phyloP scores from a whole-genome alignment of 768 basidiomycete species.

The Boletus insuetus region DNA sequence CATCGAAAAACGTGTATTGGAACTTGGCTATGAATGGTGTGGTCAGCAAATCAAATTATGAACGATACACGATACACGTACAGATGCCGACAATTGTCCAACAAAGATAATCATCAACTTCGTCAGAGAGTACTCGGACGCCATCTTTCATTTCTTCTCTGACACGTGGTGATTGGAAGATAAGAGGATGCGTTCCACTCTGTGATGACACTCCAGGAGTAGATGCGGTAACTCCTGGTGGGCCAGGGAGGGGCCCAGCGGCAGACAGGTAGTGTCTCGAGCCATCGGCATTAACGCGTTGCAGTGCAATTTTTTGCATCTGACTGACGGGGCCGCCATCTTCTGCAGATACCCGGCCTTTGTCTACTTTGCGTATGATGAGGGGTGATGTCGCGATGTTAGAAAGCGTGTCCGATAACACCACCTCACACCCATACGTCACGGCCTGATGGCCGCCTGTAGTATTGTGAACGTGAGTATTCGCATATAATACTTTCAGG shows the following conservation, averaged over 20 bases:
- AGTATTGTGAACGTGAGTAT: conserved; percentile 40
- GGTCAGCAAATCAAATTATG: conserved; percentile 18
- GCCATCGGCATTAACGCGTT: conserved; percentile 78
- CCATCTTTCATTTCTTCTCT: conserved; percentile 82
- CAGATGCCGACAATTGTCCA: conserved; percentile 97
- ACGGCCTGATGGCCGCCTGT: conserved; percentile 75
- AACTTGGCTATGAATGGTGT: conserved; percentile 65
- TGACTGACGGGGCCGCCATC: conserved; percentile 92
- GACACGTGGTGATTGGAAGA: conserved; percentile 78
- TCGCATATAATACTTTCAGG: conserved; percentile 34
- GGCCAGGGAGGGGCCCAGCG: conserved; percentile 78
- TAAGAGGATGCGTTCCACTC: conserved; percentile 74
- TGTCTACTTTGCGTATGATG: conserved; percentile 90
- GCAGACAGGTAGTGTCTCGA: conserved; percentile 87
- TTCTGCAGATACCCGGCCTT: conserved; percentile 80
- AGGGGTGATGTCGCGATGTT: conserved; percentile 85
- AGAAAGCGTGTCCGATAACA: conserved; percentile 79
- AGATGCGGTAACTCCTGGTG: conserved; percentile 68
- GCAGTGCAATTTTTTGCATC: conserved; percentile 94
- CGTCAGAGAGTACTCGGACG: conserved; percentile 70
- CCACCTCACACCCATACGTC: conserved; percentile 87
- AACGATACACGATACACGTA: conserved; percentile 40
- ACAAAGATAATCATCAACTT: conserved; percentile 92
- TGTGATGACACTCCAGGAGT: conserved; percentile 74
- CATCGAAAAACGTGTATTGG: conserved; percentile 93